phyloP scores from a whole-genome alignment of 2,329 filamentous ascomycete species.

The Ascochyta lentis region DNA sequence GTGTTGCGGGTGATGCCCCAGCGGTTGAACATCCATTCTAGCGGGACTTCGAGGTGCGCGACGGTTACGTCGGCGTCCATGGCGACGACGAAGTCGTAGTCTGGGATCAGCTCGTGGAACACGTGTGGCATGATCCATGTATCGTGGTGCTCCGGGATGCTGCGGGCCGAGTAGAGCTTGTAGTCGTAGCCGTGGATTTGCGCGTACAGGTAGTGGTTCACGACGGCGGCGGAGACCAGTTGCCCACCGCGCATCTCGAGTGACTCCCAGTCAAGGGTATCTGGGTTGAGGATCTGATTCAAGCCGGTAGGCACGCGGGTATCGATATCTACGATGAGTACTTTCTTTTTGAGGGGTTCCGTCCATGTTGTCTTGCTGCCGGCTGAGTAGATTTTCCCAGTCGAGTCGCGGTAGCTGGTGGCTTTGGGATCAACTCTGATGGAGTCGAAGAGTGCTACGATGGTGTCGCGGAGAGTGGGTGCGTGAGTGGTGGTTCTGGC shows the following conservation, averaged over 20 bases:
- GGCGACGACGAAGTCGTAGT: slow-evolving; percentile 54
- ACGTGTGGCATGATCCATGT: slow-evolving; percentile 56
- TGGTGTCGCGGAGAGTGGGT: slow-evolving; percentile 21
- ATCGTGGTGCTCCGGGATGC: slow-evolving; percentile 45
- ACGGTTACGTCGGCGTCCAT: slow-evolving; percentile 56
- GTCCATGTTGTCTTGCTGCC: slow-evolving; percentile 26
- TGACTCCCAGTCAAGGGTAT: slow-evolving; percentile 44
- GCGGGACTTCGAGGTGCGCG: slow-evolving; percentile 52
- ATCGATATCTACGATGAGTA: slow-evolving; percentile 43
- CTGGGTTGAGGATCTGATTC: slow-evolving; percentile 39
- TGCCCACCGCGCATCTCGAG: slow-evolving; percentile 25
- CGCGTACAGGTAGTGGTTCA: slow-evolving; percentile 11
- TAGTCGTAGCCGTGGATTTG: slow-evolving; percentile 54
- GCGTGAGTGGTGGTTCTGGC: not conserved
- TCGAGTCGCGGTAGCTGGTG: slow-evolving; percentile 19
- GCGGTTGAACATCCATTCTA: slow-evolving; percentile 58
- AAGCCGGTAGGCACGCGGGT: slow-evolving; percentile 42
- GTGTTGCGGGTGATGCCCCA: slow-evolving; percentile 52
- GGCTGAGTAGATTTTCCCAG: slow-evolving; percentile 18
- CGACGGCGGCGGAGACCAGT: slow-evolving; percentile 37
- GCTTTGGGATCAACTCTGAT: slow-evolving; percentile 22
- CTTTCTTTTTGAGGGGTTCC: slow-evolving; percentile 26
- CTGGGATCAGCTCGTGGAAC: slow-evolving; percentile 48
- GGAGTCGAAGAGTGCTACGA: slow-evolving; percentile 22
- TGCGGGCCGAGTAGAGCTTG: slow-evolving; percentile 50